These are phyloP conservation scores for Xylariomycetidae sp. DNA, from an alignment of 2,329 filamentous ascomycete species.

Conservation along the genomic window DNA sequence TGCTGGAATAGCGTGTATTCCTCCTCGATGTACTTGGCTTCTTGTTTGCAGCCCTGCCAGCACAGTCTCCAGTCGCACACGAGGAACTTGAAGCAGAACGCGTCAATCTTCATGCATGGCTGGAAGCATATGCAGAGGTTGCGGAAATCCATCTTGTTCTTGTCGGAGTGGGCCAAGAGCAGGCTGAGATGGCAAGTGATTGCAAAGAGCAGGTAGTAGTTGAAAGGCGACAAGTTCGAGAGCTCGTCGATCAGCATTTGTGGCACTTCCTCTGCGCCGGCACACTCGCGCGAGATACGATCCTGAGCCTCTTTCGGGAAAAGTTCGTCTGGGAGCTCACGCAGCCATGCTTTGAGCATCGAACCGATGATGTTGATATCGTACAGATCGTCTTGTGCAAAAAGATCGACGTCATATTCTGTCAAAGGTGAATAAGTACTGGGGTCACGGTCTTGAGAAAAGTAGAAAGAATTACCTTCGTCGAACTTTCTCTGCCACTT, in stretches of 20 bases:
- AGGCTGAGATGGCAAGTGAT: constrained; percentile 95
- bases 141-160: constrained; percentile 97
- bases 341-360: constrained; percentile 93
- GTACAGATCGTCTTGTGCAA: constrained; percentile 80
- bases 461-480: constrained; percentile 49
- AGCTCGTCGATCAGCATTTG: constrained; percentile 85
- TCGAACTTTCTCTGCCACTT: constrained; percentile 92
- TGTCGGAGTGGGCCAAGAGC: constrained; percentile 82
- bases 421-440: constrained; percentile 14
- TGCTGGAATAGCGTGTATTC: constrained; percentile 58
- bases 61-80: constrained; percentile 95
- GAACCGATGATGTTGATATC: constrained; percentile 96
- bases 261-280: constrained; percentile 72
- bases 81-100: constrained; percentile 90
- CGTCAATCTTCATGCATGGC: constrained; percentile 93
- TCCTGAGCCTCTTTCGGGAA: constrained; percentile 82
- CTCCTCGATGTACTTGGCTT: constrained; percentile 69
- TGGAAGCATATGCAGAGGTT: constrained; percentile 97
- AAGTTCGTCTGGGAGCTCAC: constrained; percentile 88
- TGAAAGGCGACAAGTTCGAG: constrained; percentile 89
- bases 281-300: constrained; percentile 72
- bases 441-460: neutral
- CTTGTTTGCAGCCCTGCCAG: constrained; percentile 93
- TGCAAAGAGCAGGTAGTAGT: constrained; percentile 95
- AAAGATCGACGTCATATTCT: constrained; percentile 87